Evolutionary conservation across 306 rosid species (phyloP), one percentile per base, ranked within the genome.

Genomic region (Dryas drummondii): DNA sequence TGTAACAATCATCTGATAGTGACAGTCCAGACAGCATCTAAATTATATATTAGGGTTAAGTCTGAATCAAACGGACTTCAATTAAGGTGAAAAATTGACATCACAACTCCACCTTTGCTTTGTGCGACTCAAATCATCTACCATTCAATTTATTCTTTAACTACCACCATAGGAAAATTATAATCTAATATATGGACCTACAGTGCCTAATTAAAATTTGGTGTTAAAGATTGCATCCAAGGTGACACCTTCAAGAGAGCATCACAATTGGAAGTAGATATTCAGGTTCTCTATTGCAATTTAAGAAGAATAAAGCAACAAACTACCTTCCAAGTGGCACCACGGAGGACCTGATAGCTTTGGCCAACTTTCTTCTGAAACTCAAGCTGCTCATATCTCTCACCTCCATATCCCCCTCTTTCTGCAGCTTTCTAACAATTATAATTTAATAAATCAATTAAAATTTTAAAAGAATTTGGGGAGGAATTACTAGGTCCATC

Each of bases 381-480:
- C 68, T 85, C 89, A 49, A 92, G 88, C 81, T 92, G 88, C 85
- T 94, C 99, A 79, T 94, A 94, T 82, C 97, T 86, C 88, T 94
- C 99, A 81, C 76, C 86, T 73, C 99, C 99, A 73, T 94, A 92
- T 17, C 94, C 97, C 75, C 93, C 97, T 86, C 99, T 88, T 74
- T 92, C 92, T 2, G 96, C 81, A 63, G 99, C 99, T 86, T 86
- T 90, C 98, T 94, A 89, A 83, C 5, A 75, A 45, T 42, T 6
- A 42, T 14, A 52, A 59, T 12, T 46, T n/a, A n/a, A 59, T 49
- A 62, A 13, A 4, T 26, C 66, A 44, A 48, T 67, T 74, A 14
- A 50, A 22, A 32, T 32, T 2, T 1, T 32, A 64, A 49, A 11
- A 65, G 65, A 17, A 47, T n/a, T 32, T 32, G 26, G 37, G 7